These are phyloP conservation scores for Endocalyx cinctus DNA, from an alignment of 2,329 filamentous ascomycete genomes.

Conservation along the genomic window DNA sequence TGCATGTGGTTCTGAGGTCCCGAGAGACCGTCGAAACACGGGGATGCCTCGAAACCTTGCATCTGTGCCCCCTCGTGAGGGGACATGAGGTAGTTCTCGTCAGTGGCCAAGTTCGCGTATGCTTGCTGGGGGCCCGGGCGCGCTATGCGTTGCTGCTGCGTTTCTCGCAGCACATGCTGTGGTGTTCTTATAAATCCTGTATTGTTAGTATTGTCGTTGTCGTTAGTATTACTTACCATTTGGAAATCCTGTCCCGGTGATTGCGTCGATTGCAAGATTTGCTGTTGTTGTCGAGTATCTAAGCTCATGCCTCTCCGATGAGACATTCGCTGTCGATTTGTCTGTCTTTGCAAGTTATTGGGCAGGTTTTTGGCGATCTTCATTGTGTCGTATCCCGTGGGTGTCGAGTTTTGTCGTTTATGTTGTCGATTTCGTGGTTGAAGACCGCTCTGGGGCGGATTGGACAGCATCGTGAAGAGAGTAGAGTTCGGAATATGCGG, in stretches of 20 bases:
- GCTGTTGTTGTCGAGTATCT: slow-evolving; percentile 62
- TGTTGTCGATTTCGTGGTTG: slow-evolving; percentile 72
- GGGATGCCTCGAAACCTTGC: slow-evolving; percentile 47
- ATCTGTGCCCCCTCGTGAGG: slow-evolving; percentile 51
- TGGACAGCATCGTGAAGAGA: slow-evolving; percentile 77
- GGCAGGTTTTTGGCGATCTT: slow-evolving; percentile 63
- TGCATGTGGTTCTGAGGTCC: slow-evolving; percentile 26
- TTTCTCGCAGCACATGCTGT: slow-evolving; percentile 84
- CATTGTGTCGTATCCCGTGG: slow-evolving; percentile 69
- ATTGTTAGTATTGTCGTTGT: slow-evolving; percentile 51
- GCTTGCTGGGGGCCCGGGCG: slow-evolving; percentile 61
- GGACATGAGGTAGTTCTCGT: slow-evolving; percentile 55
- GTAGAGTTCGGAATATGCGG: slow-evolving; percentile 59
- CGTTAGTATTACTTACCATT: slow-evolving; percentile 51
- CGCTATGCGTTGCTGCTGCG: slow-evolving; percentile 81
- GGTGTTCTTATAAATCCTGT: slow-evolving; percentile 52
- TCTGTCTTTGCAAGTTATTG: slow-evolving; percentile 40
- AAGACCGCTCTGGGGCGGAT: slow-evolving; percentile 61
- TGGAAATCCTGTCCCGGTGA: slow-evolving; percentile 44
- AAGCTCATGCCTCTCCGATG: slow-evolving; percentile 84
- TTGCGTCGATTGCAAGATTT: slow-evolving; percentile 22
- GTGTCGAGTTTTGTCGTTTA: slow-evolving; percentile 84
- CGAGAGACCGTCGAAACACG: slow-evolving; percentile 35
- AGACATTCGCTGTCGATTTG: slow-evolving; percentile 33
- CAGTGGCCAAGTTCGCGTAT: slow-evolving; percentile 31